Conservation (phyloP, 371 early-diverging fungal genomes). For the Apophysomyces ossiformis region DNA sequence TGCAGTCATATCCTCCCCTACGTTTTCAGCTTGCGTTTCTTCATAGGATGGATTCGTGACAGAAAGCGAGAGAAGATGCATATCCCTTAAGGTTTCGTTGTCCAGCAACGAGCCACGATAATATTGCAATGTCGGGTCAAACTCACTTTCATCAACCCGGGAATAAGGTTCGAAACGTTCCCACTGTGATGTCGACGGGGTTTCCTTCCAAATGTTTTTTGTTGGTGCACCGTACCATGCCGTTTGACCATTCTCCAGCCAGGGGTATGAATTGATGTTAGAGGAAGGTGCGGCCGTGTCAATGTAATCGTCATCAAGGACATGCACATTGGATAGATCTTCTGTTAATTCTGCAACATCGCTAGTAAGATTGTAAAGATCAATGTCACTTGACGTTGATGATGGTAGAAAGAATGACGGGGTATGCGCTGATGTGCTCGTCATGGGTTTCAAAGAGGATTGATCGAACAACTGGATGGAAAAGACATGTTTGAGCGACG, state of each 20-base stretch:
- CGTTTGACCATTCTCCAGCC: neutral
- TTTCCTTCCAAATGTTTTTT: slow-evolving; percentile 18
- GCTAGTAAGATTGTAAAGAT: neutral
- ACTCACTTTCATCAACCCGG: slow-evolving; percentile 40
- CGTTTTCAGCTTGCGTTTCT: slow-evolving; percentile 41
- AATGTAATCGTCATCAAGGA: slow-evolving; percentile 21
- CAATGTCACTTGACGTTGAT: neutral
- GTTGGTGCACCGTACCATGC: slow-evolving; percentile 14
- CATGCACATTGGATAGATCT: slow-evolving; percentile 18
- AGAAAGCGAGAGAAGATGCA: slow-evolving; percentile 35
- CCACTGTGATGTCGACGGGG: slow-evolving; percentile 14
- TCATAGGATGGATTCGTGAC: slow-evolving; percentile 40
- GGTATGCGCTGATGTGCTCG: neutral
- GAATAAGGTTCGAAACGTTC: slow-evolving; percentile 35
- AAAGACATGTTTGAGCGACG: neutral
- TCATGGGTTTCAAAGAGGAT: neutral
- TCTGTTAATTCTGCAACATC: slow-evolving; percentile 21
- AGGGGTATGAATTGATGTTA: slow-evolving; percentile 1
- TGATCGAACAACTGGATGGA: neutral
- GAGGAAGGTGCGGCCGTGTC: slow-evolving; percentile 3
- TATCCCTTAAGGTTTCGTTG: slow-evolving; percentile 40
- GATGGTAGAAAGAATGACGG: neutral
- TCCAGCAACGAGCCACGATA: slow-evolving; percentile 47
- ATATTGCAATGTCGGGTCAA: slow-evolving; percentile 54
- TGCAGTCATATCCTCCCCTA: slow-evolving; percentile 59